These are phyloP conservation scores for Bipolaris victoriae DNA, from an alignment of 2,329 filamentous ascomycete genomes.

Conservation along the genomic window DNA sequence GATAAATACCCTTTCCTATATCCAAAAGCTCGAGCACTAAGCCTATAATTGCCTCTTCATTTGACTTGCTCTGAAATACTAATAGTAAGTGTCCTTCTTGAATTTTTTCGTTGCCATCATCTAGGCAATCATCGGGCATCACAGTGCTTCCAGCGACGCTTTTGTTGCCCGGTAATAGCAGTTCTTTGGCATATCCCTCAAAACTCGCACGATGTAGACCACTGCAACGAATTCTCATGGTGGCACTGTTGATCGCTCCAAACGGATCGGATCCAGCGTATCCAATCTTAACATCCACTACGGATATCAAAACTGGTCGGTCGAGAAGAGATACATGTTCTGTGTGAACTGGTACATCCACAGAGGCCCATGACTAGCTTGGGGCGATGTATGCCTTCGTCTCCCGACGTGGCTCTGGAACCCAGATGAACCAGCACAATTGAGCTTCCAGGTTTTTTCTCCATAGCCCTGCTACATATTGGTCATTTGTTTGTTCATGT, in stretches of 20 bases:
- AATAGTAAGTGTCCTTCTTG: not conserved
- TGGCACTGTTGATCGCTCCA: not conserved
- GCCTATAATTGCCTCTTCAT: not conserved
- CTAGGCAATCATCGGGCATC: not conserved
- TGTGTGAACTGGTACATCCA: not conserved
- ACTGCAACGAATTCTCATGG: not conserved
- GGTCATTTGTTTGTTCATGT: not conserved
- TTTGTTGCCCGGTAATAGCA: not conserved
- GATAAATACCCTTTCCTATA: not conserved
- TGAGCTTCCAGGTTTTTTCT: not conserved
- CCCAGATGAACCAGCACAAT: not conserved
- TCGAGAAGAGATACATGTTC: too few species aligned
- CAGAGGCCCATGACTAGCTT: not conserved
- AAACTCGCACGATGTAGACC: not conserved
- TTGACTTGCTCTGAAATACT: not conserved
- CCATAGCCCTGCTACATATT: not conserved
- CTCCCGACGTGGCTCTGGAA: not conserved
- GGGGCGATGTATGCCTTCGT: not conserved
- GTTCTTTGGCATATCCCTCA: not conserved
- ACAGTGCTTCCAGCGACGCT: not conserved
- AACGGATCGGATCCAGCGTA: not conserved
- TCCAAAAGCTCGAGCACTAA: not conserved
- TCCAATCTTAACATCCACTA: not conserved
- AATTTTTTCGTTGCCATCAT: not conserved
- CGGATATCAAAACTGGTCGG: not conserved